Evolutionary conservation across 495 filamentous ascomycete genomes (phyloP).

Genomic region (Lasiosphaeria miniovina): DNA sequence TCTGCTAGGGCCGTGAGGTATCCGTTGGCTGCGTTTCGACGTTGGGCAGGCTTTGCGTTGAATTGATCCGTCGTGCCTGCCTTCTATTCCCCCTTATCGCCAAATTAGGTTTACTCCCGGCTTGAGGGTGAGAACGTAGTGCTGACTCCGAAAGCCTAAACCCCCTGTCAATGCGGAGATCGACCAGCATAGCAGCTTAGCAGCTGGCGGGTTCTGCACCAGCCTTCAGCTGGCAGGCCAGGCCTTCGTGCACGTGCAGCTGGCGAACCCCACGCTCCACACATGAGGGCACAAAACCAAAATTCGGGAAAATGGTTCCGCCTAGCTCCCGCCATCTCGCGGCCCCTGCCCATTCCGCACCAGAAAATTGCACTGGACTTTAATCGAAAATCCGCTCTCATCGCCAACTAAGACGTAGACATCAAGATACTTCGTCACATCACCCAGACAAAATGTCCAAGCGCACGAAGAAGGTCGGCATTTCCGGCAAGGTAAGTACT

Average conservation of each 20-base stretch:
- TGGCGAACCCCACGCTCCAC: too few relatives aligned
- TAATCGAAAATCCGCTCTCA: conserved; percentile 32
- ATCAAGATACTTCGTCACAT: conserved; percentile 17
- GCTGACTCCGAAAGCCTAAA: background rate
- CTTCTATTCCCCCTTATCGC: background rate
- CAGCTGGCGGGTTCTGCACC: background rate
- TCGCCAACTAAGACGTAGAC: conserved; percentile 21
- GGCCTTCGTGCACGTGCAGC: background rate
- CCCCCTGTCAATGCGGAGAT: background rate
- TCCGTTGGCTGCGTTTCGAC: too few relatives aligned
- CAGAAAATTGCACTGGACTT: conserved; percentile 30
- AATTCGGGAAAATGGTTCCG: conserved; percentile 30
- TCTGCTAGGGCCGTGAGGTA: too few relatives aligned
- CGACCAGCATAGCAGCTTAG: too few relatives aligned
- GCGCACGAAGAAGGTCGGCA: conserved; percentile 97
- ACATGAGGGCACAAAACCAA: background rate
- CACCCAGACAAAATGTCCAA: conserved; percentile 80
- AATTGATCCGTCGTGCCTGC: too few relatives aligned
- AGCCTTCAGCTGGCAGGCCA: background rate
- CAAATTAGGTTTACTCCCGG: background rate
- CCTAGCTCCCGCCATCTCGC: conserved; percentile 23
- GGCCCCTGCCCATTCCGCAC: conserved; percentile 16
- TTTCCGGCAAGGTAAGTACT: conserved; percentile 54
- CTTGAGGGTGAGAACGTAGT: too few relatives aligned
- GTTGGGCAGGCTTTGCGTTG: too few relatives aligned